Base-by-base conservation (phyloP, 169 alveolate species). In the Eimeria falciformis region DNA sequence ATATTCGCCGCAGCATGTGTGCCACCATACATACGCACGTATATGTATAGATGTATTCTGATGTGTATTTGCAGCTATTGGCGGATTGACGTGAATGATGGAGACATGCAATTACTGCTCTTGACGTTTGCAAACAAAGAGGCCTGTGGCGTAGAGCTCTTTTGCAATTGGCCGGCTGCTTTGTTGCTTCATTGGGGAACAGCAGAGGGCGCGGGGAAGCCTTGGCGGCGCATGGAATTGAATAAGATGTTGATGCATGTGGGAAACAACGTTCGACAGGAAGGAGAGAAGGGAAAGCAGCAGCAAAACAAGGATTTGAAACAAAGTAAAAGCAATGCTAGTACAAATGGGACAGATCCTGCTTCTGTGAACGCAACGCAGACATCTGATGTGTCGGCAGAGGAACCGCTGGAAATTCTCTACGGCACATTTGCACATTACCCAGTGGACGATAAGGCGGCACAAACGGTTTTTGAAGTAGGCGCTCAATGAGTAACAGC, bases 111-210 rank as follows among this genome's bases (percentile, higher is more conserved):
- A 45, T 75, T 81, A 5, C 4, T 81, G 89, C 68, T 65, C 17
- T 21, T 81, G 89, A 81, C 89, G n/a, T 81, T 53, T 65, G 89
- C 47, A 14, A 53, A 55, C 89, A 81, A 55, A 18, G 89, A 55
- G 29, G 40, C 56, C 50, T 81, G 89, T 75, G 89, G 89, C n/a
- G 7, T 81, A 43, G 89, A 81, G n/a, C 33, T 81, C 58, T 81
- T 81, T 45, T 81, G 89, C 89, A 46, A 81, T 23, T 81, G 89
- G 89, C 89, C 89, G 27, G 89, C 89, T 0, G 89, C 89, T 55
- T 75, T 81, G 43, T 46, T 81, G 89, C 75, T 81, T 17, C 89
- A 81, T 23, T 81, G 89, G 89, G 89, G 89, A 21, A 81, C 89
- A 5, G 71, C 58, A 21, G 89, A 55, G 53, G 55, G 45, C 33